Conservation (phyloP, 768 basidiomycete species). For the Cantharellus anzutake region DNA sequence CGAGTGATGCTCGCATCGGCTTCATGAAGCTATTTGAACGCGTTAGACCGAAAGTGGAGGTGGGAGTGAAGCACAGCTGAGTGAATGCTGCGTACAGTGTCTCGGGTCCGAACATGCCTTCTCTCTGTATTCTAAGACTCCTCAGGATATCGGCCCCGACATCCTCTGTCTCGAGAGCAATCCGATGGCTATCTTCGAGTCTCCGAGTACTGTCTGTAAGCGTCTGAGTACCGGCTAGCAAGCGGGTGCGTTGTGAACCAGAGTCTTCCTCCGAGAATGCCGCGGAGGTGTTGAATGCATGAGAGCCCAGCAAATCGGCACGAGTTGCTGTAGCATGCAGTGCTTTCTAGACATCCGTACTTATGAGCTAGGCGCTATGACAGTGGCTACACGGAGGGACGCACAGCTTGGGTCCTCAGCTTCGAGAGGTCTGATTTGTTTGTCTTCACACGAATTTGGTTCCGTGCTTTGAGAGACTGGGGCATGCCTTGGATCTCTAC, state of each 20-base stretch:
- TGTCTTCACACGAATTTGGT: slow-evolving; percentile 51
- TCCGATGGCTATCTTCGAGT: slow-evolving; percentile 74
- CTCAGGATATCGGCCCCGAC: slow-evolving; percentile 83
- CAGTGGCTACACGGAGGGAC: slow-evolving; percentile 7
- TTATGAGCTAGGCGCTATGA: neutral
- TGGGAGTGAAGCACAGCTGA: neutral
- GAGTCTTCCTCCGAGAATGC: slow-evolving; percentile 63
- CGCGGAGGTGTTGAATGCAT: slow-evolving; percentile 27
- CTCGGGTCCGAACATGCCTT: slow-evolving; percentile 89
- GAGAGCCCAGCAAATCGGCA: slow-evolving; percentile 33
- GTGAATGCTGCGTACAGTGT: slow-evolving; percentile 39
- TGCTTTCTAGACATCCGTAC: slow-evolving; percentile 30
- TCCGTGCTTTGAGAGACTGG: slow-evolving; percentile 57
- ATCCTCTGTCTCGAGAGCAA: slow-evolving; percentile 91
- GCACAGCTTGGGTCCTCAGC: slow-evolving; percentile 49
- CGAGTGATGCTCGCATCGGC: slow-evolving; percentile 83
- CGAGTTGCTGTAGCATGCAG: slow-evolving; percentile 50
- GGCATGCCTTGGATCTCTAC: slow-evolving; percentile 93
- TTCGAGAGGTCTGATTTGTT: slow-evolving; percentile 58
- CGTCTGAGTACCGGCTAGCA: slow-evolving; percentile 58
- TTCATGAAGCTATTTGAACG: slow-evolving; percentile 40
- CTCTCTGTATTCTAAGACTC: slow-evolving; percentile 71
- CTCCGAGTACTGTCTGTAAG: slow-evolving; percentile 73
- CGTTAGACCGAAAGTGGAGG: neutral
- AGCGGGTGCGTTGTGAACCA: slow-evolving; percentile 43